These are phyloP conservation scores for Pyrenophora graminea DNA, from an alignment of 2,329 filamentous ascomycete genomes.

Conservation along the genomic window DNA sequence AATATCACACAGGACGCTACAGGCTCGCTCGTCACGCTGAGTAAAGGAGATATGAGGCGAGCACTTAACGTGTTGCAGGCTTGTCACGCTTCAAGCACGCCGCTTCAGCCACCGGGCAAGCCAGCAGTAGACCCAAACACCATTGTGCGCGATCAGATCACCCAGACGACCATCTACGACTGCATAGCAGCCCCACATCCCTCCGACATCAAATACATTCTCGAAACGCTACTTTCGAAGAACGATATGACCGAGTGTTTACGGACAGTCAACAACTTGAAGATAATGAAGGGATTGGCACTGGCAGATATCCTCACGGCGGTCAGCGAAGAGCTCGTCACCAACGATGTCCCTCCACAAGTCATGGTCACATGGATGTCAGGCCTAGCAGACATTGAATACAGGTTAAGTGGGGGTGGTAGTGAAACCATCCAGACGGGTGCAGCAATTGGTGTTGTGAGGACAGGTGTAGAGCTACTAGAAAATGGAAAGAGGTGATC, in stretches of 20 bases:
- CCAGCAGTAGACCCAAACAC: constrained; percentile 56
- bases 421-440: constrained; percentile 90
- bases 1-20: constrained; percentile 80
- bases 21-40: constrained; percentile 81
- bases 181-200: constrained; percentile 96
- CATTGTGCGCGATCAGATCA: constrained; percentile 81
- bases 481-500: constrained; percentile 35
- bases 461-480: constrained; percentile 78
- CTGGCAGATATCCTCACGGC: constrained; percentile 92
- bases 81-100: constrained; percentile 87
- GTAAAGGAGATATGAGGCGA: constrained; percentile 94
- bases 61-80: constrained; percentile 95
- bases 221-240: constrained; percentile 80
- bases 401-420: constrained; percentile 83
- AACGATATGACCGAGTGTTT: constrained; percentile 88
- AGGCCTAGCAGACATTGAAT: constrained; percentile 90
- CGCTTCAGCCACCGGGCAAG: constrained; percentile 55
- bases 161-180: constrained; percentile 90
- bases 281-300: constrained; percentile 81
- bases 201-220: constrained; percentile 81
- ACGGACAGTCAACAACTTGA: constrained; percentile 84
- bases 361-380: constrained; percentile 92
- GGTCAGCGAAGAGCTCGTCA: constrained; percentile 78
- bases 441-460: constrained; percentile 84
- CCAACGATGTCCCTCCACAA: constrained; percentile 81